A percentile compares a stretch with the other conserved stretches of the same genome.
phyloP scores from a whole-genome alignment of 768 basidiomycete genomes.

The Boletus speciosus region DNA sequence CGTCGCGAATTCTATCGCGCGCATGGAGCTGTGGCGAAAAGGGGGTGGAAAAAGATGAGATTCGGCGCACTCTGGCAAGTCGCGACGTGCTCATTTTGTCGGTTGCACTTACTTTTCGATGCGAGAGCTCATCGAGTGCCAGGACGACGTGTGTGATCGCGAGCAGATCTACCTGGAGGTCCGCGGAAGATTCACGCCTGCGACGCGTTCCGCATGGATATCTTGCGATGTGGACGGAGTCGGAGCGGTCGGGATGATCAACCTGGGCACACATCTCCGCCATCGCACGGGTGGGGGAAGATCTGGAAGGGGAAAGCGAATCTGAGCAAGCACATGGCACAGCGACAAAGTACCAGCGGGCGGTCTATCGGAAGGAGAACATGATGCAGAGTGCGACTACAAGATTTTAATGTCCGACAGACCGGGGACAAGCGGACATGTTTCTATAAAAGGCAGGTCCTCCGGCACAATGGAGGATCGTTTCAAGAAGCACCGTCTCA shows the following conservation, averaged over 20 bases:
- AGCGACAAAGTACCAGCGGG: no score
- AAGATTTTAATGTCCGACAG: no score
- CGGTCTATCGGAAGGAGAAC: no score
- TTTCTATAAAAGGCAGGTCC: slow-evolving; percentile 1
- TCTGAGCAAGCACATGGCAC: no score
- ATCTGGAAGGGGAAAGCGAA: no score
- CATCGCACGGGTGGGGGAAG: no score
- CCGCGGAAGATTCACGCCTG: slow-evolving; percentile 32
- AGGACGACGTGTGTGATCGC: slow-evolving; percentile 23
- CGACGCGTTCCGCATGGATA: slow-evolving; percentile 29
- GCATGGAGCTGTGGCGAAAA: slow-evolving; percentile 19
- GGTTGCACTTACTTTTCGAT: slow-evolving; percentile 20
- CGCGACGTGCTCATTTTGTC: slow-evolving; percentile 10
- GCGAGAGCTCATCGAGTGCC: slow-evolving; percentile 12
- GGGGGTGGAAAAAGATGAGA: slow-evolving; percentile 28
- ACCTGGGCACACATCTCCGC: no score
- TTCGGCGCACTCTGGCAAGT: slow-evolving; percentile 13
- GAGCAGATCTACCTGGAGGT: slow-evolving; percentile 26
- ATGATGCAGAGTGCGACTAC: no score
- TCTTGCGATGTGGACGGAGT: slow-evolving; percentile 31
- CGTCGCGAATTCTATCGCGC: slow-evolving; percentile 7
- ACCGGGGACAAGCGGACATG: not conserved
- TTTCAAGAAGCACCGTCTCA: slow-evolving; percentile 14
- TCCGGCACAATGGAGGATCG: slow-evolving; percentile 16
- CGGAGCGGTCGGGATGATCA: slow-evolving; percentile 28